Evolutionary conservation across 352 stramenopile genomes (phyloP), one percentile per base, ranked within the genome.

Genomic region (Peronospora belbahrii): DNA sequence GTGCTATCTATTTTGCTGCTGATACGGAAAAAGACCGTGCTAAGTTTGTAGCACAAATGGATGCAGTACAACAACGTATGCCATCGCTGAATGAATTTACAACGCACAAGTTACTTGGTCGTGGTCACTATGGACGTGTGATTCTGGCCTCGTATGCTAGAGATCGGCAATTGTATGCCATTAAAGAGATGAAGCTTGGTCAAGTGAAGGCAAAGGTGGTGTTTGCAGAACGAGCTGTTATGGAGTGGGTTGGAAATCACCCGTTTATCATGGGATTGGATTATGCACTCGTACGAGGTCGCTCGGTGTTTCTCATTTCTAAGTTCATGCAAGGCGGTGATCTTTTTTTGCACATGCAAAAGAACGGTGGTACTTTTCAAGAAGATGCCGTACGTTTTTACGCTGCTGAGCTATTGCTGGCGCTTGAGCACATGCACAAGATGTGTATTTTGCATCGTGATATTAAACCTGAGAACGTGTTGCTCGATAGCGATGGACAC

Each of bases 261-360:
- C 94, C 95, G 35, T 98, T 98, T 59, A 91, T 99, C 41, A 89
- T 98, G 58, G 95, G 92, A 25, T 68, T 99, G n/a, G 91, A 98
- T 61, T 98, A 87, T 62, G 93, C 95, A 1, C 94, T 98, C 43
- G 94, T 97, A 42, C 91, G 85, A 11, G 73, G 88, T 35, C 95
- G 97, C 36, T 98, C 97, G 31, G 76, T 98, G 4, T 99, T 97
- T 58, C 67, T 99, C 18, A 89, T 98, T 17, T 94, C 98, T 18
- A 96, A 98, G 65, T 99, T 98, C 62, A 98, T 98, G 82, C 80
- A 94, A 5, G 97, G 97, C 6, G 97, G 97, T 6, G 95, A 99
- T 61, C 69, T 99, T 20, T 94, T 94, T 45, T 44, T 90, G 33
- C 81, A 94, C 56, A 85, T 94, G 78, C 80, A 92, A 53, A 88